Conservation (phyloP, 1,139 yeast genomes). For the Torulaspora globosa region DNA sequence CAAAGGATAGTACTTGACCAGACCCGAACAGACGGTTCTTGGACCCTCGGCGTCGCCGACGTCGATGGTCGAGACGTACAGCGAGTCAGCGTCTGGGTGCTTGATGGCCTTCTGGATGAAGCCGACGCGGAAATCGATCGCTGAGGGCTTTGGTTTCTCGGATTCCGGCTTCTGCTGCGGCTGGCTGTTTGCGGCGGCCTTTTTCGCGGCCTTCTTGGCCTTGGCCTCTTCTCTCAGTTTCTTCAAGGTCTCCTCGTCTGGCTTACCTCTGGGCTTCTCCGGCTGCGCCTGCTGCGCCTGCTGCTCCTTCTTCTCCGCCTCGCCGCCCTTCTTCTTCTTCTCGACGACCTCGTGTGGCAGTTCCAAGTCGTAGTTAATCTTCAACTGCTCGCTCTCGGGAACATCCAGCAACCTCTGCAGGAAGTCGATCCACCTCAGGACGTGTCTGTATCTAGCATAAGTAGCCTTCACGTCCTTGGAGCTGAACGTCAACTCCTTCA, state of each 20-base stretch:
- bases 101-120: constrained; percentile 92
- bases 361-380: constrained; percentile 54
- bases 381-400: constrained; percentile 50
- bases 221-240: constrained; percentile 65
- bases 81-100: constrained; percentile 96
- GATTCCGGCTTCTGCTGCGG: constrained; percentile 50
- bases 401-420: constrained; percentile 63
- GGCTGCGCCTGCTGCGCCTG: constrained; percentile 41
- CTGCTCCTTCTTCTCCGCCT: constrained; percentile 33
- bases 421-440: constrained; percentile 86
- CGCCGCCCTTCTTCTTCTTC: constrained; percentile 44
- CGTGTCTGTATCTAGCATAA: constrained; percentile 67
- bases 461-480: constrained; percentile 36
- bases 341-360: constrained; percentile 66
- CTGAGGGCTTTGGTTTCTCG: constrained; percentile 68
- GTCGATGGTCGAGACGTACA: constrained; percentile 93
- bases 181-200: constrained; percentile 60
- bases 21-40: constrained; percentile 95
- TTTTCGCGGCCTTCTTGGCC: constrained; percentile 69
- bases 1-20: constrained; percentile 70
- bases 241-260: constrained; percentile 62
- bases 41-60: constrained; percentile 97
- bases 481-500: constrained; percentile 48
- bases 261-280: constrained; percentile 40
- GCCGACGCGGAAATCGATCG: constrained; percentile 92